phyloP scores from a whole-genome alignment of 2,329 filamentous ascomycete genomes.

The Hymenoscyphus occultus region DNA sequence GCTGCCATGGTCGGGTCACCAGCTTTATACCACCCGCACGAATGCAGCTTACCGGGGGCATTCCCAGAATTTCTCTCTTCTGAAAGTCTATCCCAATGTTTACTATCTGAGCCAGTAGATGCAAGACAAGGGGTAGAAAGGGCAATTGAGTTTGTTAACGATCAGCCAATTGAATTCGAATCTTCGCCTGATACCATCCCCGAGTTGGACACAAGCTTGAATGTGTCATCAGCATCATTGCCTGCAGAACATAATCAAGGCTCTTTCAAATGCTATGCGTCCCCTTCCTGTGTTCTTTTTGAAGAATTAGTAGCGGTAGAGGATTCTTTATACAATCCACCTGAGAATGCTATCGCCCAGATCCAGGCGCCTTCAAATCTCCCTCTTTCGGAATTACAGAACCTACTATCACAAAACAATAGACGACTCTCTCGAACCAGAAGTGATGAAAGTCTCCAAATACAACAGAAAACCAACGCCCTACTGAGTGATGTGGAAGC shows the following conservation, averaged over 20 bases:
- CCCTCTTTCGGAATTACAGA: neutral
- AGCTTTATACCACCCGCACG: neutral
- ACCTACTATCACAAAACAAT: neutral
- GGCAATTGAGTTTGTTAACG: neutral
- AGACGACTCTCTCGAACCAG: slow-evolving; percentile 8
- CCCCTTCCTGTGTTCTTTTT: neutral
- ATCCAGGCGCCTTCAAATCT: neutral
- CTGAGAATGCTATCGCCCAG: neutral
- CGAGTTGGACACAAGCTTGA: neutral
- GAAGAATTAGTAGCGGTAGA: neutral
- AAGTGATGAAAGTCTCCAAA: slow-evolving; percentile 15
- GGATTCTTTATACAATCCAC: neutral
- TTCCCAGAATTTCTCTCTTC: neutral
- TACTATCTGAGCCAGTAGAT: neutral
- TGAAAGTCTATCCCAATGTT: neutral
- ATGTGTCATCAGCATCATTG: neutral
- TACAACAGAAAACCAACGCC: slow-evolving; percentile 11
- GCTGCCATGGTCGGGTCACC: neutral
- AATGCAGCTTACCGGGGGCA: neutral
- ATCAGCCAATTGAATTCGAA: neutral
- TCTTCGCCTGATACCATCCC: neutral
- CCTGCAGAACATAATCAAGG: neutral
- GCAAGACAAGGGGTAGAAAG: neutral
- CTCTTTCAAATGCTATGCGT: neutral
- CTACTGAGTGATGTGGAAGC: slow-evolving; percentile 1